Percentiles rank a stretch among this genome's conserved stretches.
These are phyloP conservation scores for Puccinia horiana DNA, from an alignment of 1,284 basidiomycete genomes.

Conservation along the genomic window DNA sequence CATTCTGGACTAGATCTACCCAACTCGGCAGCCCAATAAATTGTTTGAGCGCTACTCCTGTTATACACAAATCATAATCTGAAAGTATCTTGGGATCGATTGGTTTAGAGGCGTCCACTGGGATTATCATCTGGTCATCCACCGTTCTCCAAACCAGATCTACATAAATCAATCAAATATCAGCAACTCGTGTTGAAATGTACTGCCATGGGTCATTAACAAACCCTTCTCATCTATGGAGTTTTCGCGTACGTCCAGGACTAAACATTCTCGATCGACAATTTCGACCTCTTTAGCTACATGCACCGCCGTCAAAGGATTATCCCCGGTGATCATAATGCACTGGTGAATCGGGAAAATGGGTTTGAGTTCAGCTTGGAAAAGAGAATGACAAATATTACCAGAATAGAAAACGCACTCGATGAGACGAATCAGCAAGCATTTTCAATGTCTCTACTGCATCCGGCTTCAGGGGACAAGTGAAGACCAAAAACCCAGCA, in stretches of 20 bases:
- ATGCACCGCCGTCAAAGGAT: constrained; percentile 89
- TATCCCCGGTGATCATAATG: constrained; percentile 97
- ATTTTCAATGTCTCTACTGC: constrained; percentile 84
- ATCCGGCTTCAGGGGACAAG: constrained; percentile 91
- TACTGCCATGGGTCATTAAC: too few relatives aligned
- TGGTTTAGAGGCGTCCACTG: constrained; percentile 74
- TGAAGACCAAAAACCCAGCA: constrained; percentile 91
- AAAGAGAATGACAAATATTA: background rate
- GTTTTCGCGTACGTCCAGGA: constrained; percentile 83
- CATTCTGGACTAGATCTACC: constrained; percentile 79
- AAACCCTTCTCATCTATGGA: constrained; percentile 68
- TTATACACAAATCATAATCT: constrained; percentile 89
- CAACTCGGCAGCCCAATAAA: constrained; percentile 68
- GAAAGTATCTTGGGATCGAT: constrained; percentile 75
- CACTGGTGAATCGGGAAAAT: constrained; percentile 65
- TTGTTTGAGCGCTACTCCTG: constrained; percentile 84
- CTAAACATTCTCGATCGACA: constrained; percentile 85
- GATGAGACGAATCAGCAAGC: constrained; percentile 88
- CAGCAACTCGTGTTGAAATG: constrained; percentile 63
- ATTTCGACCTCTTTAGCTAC: constrained; percentile 93
- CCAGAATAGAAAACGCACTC: constrained; percentile 65
- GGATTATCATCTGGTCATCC: constrained; percentile 80
- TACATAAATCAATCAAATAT: constrained; percentile 9
- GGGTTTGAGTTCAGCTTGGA: background rate
- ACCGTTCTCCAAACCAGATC: constrained; percentile 65